Evolutionary conservation across 2,329 filamentous ascomycete species (phyloP).

Genomic region (Colletotrichum tamarilloi): DNA sequence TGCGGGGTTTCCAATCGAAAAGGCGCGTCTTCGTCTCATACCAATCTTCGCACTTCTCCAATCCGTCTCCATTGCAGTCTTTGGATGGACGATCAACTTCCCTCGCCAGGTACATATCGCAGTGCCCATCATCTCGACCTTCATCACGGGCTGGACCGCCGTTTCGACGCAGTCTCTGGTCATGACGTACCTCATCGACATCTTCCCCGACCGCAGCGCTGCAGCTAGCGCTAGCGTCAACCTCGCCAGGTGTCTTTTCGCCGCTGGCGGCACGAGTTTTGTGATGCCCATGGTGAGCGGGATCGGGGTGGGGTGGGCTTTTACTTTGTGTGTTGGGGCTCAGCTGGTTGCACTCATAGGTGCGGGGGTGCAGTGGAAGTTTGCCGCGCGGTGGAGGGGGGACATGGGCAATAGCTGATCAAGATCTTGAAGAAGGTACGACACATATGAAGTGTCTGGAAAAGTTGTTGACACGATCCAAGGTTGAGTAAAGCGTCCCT

Average conservation of each 20-base stretch:
- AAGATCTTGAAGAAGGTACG: neutral
- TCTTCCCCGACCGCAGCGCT: slow-evolving; percentile 61
- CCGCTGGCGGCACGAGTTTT: slow-evolving; percentile 55
- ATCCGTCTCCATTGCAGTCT: slow-evolving; percentile 57
- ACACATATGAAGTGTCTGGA: neutral
- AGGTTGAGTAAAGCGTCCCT: too few species aligned
- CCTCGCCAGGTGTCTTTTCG: slow-evolving; percentile 62
- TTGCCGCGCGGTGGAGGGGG: slow-evolving; percentile 49
- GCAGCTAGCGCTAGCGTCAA: slow-evolving; percentile 65
- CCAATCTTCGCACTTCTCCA: slow-evolving; percentile 57
- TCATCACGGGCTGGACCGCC: slow-evolving; percentile 63
- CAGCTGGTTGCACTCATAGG: slow-evolving; percentile 58
- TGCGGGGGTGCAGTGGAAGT: slow-evolving; percentile 56
- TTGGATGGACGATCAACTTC: slow-evolving; percentile 64
- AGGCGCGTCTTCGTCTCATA: slow-evolving; percentile 60
- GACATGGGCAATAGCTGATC: slow-evolving; percentile 19
- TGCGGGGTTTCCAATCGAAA: slow-evolving; percentile 58
- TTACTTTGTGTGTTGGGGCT: slow-evolving; percentile 56
- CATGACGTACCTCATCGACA: slow-evolving; percentile 64
- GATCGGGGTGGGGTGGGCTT: slow-evolving; percentile 46
- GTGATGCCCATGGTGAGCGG: slow-evolving; percentile 60
- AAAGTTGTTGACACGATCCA: too few species aligned
- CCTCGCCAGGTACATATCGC: slow-evolving; percentile 55
- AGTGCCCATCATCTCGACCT: slow-evolving; percentile 60
- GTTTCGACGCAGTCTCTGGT: slow-evolving; percentile 60